Conservation (phyloP, 345 rosid species). For the Nasturtium officinale region DNA sequence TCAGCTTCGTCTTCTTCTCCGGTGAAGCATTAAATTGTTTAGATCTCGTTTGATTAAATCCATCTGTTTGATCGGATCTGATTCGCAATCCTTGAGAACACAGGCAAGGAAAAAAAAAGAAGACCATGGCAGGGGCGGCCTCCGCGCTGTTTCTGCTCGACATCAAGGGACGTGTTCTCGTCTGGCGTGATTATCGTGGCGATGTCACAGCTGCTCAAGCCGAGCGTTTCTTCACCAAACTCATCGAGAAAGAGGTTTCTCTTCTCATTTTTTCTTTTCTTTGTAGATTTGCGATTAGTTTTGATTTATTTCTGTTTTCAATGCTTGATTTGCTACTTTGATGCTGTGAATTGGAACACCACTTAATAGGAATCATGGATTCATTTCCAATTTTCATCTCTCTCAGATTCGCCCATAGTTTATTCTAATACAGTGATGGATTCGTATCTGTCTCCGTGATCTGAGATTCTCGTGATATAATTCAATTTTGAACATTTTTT, state of each 20-base stretch:
- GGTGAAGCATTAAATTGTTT: conserved; percentile 7
- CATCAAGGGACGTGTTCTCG: conserved; percentile 73
- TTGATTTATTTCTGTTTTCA: neutral
- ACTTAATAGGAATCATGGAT: neutral
- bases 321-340: conserved; percentile 1
- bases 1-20: conserved; percentile 20
- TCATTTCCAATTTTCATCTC: conserved; percentile 10
- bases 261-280: neutral
- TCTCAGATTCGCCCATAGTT: conserved; percentile 1
- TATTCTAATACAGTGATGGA: conserved; percentile 1
- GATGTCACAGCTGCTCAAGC: conserved; percentile 76
- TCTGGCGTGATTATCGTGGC: conserved; percentile 93
- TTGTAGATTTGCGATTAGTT: conserved; percentile 8
- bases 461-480: conserved; percentile 12
- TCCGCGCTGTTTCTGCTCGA: conserved; percentile 84
- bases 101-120: conserved; percentile 1
- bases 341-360: neutral
- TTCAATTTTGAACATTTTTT: neutral
- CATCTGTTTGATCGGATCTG: conserved; percentile 40
- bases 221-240: conserved; percentile 84
- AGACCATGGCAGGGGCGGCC: conserved; percentile 86
- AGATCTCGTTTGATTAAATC: conserved; percentile 34
- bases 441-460: neutral
- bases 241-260: conserved; percentile 77
- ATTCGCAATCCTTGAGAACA: conserved; percentile 20